Percentiles rank a stretch among this genome's conserved stretches.
Conservation (phyloP, 176 grass and related monocot species). For the Phoenix dactylifera region DNA sequence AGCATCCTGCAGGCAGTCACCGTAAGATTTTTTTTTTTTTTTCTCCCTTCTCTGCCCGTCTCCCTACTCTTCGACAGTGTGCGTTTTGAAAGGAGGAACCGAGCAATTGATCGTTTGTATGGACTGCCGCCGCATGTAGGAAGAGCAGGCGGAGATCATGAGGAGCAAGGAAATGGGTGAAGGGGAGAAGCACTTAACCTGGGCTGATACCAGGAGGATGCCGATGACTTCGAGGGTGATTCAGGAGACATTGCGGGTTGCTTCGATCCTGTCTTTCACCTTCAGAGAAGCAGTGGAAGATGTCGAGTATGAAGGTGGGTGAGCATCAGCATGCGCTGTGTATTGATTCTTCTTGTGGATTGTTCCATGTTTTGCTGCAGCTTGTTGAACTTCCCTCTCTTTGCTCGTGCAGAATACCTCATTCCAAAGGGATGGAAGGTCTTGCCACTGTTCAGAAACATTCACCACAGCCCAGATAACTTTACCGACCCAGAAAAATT, state of each 20-base stretch:
- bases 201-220: conserved; percentile 76
- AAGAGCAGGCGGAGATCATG: conserved; percentile 73
- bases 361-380: no score
- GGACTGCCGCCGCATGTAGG: conserved; percentile 18
- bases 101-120: no score
- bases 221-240: conserved; percentile 66
- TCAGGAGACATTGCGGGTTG: conserved; percentile 95
- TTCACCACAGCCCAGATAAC: conserved; percentile 87
- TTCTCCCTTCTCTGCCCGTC: no score
- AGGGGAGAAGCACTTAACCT: conserved; percentile 32
- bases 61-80: not conserved
- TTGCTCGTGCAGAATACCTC: conserved; percentile 58
- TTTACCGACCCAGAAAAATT: conserved; percentile 83
- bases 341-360: no score
- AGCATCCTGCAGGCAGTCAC: conserved; percentile 62
- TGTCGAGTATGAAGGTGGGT: conserved; percentile 85
- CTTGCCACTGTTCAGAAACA: conserved; percentile 91
- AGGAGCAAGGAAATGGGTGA: conserved; percentile 27
- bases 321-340: not conserved
- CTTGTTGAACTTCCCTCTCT: no score
- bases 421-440: conserved; percentile 99
- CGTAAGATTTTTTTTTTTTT: conserved; percentile 30
- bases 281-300: conserved; percentile 97
- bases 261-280: conserved; percentile 98
- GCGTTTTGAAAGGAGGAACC: not conserved